Evolutionary conservation across 139 green algal species (phyloP).

Genomic region (Chlorella vulgaris): DNA sequence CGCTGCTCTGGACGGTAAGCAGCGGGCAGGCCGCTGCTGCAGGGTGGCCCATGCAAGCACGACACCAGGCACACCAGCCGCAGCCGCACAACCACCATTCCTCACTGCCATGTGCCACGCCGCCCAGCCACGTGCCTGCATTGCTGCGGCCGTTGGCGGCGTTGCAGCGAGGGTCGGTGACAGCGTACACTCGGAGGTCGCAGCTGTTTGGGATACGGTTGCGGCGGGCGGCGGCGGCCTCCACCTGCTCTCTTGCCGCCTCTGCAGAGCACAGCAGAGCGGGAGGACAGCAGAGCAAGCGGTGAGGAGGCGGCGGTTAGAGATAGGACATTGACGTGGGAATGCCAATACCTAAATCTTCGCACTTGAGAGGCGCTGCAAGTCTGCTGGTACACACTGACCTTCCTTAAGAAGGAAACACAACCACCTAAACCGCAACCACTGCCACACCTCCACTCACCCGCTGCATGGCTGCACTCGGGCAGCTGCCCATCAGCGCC

Average conservation of each 20-base stretch:
- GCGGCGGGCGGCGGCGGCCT: background rate
- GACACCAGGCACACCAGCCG: background rate
- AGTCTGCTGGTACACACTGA: background rate
- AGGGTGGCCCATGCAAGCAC: too few species aligned
- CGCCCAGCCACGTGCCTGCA: background rate
- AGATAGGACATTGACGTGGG: too few species aligned
- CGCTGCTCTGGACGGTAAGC: too few species aligned
- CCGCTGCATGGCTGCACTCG: background rate
- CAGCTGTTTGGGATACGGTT: conserved; percentile 12
- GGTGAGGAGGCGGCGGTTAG: too few species aligned
- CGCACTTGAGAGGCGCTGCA: background rate
- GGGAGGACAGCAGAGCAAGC: too few species aligned
- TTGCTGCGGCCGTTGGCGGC: conserved; percentile 22
- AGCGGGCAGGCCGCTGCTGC: too few species aligned
- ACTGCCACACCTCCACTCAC: background rate
- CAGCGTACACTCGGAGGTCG: conserved; percentile 79
- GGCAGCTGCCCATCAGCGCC: background rate
- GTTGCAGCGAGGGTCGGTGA: conserved; percentile 83
- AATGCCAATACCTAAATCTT: too few species aligned
- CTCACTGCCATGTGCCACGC: background rate
- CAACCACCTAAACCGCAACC: too few species aligned
- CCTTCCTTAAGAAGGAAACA: too few species aligned
- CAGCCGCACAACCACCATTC: background rate
- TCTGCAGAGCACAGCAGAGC: background rate
- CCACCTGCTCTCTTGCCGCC: background rate